phyloP scores from a whole-genome alignment of 1,139 yeast genomes.

The Kodamaea anthophila region DNA sequence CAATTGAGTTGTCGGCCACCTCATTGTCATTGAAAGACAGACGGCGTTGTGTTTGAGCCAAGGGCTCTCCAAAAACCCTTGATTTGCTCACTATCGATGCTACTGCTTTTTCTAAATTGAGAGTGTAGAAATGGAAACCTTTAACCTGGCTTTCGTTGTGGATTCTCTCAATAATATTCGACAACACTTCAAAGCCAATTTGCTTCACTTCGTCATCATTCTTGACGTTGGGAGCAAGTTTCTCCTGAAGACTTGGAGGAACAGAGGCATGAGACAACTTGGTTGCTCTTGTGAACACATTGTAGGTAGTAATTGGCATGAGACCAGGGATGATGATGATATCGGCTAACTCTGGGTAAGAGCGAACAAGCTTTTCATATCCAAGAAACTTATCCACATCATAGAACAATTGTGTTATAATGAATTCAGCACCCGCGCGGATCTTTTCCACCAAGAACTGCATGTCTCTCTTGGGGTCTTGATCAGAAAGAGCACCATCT shows the following conservation, averaged over 20 bases:
- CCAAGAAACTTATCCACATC: slow-evolving; percentile 37
- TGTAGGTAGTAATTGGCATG: slow-evolving; percentile 93
- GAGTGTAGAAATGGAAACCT: slow-evolving; percentile 87
- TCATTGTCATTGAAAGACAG: slow-evolving; percentile 45
- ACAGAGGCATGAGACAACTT: slow-evolving; percentile 85
- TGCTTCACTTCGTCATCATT: slow-evolving; percentile 86
- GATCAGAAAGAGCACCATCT: slow-evolving; percentile 61
- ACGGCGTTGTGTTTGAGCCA: too few species aligned
- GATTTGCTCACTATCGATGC: slow-evolving; percentile 75
- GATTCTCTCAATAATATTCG: slow-evolving; percentile 56
- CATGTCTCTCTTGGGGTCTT: slow-evolving; percentile 58
- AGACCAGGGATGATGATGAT: slow-evolving; percentile 81
- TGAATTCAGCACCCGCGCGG: slow-evolving; percentile 43
- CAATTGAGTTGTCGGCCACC: slow-evolving; percentile 30
- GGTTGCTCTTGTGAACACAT: slow-evolving; percentile 81
- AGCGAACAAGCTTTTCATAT: slow-evolving; percentile 30
- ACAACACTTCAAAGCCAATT: slow-evolving; percentile 71
- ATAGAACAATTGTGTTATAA: slow-evolving; percentile 41
- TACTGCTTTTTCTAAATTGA: slow-evolving; percentile 84
- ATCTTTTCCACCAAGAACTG: slow-evolving; percentile 57
- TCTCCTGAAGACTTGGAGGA: slow-evolving; percentile 41
- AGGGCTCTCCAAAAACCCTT: slow-evolving; percentile 38
- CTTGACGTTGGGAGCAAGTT: slow-evolving; percentile 50
- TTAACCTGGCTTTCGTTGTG: slow-evolving; percentile 47
- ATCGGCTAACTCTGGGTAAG: slow-evolving; percentile 30